A percentile compares a stretch with the other conserved stretches of the same genome.
Conservation (phyloP, 306 rosid species). For the Chamaecrista fasciculata region DNA sequence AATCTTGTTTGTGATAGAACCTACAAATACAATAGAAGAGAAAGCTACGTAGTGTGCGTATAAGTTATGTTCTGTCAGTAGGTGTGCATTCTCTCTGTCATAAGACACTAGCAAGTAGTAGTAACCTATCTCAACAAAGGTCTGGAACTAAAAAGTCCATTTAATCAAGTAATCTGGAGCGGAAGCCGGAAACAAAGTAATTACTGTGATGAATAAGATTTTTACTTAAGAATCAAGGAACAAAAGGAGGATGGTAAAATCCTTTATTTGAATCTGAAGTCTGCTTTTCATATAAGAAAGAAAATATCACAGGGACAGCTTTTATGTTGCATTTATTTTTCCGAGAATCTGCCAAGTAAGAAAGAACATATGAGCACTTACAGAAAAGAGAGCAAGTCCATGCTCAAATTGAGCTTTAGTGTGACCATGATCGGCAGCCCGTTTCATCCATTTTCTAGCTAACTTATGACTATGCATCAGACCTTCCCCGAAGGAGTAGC, state of each 20-base stretch:
- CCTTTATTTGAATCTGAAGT: not conserved
- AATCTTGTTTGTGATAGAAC: not conserved
- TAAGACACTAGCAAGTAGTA: conserved; percentile 15
- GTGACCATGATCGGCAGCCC: conserved; percentile 87
- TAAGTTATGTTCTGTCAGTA: conserved; percentile 7
- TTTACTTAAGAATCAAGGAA: not conserved
- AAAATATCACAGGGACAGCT: not conserved
- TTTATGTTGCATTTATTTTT: conserved; percentile 9
- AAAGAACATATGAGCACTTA: conserved; percentile 35
- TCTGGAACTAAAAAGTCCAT: not conserved
- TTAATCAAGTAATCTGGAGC: conserved; percentile 13
- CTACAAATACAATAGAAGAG: not conserved
- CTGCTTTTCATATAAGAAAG: not conserved
- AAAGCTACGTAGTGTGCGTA: not conserved
- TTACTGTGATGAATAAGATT: not conserved
- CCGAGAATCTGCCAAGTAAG: not conserved
- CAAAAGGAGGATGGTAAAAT: not conserved
- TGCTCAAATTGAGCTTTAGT: conserved; percentile 87
- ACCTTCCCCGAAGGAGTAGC: conserved; percentile 81
- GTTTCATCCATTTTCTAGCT: conserved; percentile 90
- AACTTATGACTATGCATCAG: conserved; percentile 47
- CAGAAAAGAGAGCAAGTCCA: conserved; percentile 76
- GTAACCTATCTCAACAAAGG: not conserved
- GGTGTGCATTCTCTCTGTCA: not conserved
- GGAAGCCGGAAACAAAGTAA: not conserved